Conservation (phyloP, 768 basidiomycete species). For the Neoboletus magnificus region DNA sequence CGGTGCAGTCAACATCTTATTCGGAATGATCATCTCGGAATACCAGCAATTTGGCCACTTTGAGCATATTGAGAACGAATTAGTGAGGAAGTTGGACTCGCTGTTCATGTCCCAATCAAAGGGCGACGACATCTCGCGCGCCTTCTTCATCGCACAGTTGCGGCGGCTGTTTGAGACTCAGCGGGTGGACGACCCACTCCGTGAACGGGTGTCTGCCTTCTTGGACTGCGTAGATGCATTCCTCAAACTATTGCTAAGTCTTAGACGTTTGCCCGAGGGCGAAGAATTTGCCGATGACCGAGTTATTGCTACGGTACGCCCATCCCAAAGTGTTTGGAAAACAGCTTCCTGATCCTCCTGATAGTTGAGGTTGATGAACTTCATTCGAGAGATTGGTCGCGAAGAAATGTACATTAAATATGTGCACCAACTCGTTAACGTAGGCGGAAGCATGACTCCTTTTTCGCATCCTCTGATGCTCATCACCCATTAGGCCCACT, state of each 20-base stretch:
- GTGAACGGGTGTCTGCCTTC: slow-evolving; percentile 75
- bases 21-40: slow-evolving; percentile 93
- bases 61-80: slow-evolving; percentile 85
- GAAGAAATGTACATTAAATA: slow-evolving; percentile 96
- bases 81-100: slow-evolving; percentile 86
- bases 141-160: slow-evolving; percentile 90
- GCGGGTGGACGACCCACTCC: slow-evolving; percentile 74
- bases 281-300: slow-evolving; percentile 95
- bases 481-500: slow-evolving; percentile 60
- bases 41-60: slow-evolving; percentile 84
- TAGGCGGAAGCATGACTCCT: slow-evolving; percentile 34
- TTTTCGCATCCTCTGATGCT: slow-evolving; percentile 3
- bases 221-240: slow-evolving; percentile 89
- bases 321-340: not conserved
- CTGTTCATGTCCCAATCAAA: slow-evolving; percentile 93
- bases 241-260: slow-evolving; percentile 83
- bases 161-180: slow-evolving; percentile 85
- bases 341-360: slow-evolving; percentile 9
- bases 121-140: slow-evolving; percentile 85
- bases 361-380: slow-evolving; percentile 87
- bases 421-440: slow-evolving; percentile 90
- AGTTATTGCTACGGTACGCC: slow-evolving; percentile 78
- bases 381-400: slow-evolving; percentile 86
- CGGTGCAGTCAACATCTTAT: slow-evolving; percentile 89
- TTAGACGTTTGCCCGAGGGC: slow-evolving; percentile 86